A percentile compares a stretch with the other conserved stretches of the same genome.
Evolutionary conservation across 345 rosid genomes (phyloP).

Genomic region (Camelina hispida): DNA sequence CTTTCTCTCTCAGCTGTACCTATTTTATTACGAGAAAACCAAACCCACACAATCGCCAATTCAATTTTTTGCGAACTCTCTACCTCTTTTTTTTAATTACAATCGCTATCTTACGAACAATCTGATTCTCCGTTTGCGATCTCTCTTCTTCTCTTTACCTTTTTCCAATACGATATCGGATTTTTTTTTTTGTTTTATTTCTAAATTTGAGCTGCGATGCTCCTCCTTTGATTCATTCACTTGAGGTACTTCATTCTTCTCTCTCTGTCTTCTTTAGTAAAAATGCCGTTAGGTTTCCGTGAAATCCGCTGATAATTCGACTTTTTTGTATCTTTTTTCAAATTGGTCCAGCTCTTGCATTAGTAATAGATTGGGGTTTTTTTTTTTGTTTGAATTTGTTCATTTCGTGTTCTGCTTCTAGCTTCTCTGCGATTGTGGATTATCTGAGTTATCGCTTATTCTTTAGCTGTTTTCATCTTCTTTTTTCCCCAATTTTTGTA

Average conservation of each 20-base stretch:
- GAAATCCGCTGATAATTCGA: conserved; percentile 28
- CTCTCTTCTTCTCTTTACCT: conserved; percentile 28
- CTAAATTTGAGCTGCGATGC: conserved; percentile 29
- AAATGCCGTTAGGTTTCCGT: conserved; percentile 39
- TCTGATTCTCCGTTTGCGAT: conserved; percentile 32
- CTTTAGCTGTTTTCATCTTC: conserved; percentile 2
- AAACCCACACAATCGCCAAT: conserved; percentile 35
- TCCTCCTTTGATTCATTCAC: conserved; percentile 37
- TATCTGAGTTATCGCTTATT: conserved; percentile 11
- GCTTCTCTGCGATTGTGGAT: background rate
- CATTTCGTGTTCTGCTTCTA: background rate
- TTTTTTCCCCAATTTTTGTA: conserved; percentile 28
- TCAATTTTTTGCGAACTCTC: background rate
- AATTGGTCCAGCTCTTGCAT: conserved; percentile 14
- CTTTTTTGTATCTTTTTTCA: background rate
- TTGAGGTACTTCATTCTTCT: conserved; percentile 32
- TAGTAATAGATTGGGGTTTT: conserved; percentile 18
- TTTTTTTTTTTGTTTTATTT: background rate
- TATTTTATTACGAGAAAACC: conserved; percentile 36
- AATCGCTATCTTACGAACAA: conserved; percentile 26
- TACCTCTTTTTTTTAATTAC: background rate
- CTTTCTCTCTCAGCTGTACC: conserved; percentile 41
- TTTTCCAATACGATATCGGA: background rate
- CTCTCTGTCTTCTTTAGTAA: background rate
- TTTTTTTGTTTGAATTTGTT: background rate